Percentiles rank a stretch among this genome's conserved stretches.
These are phyloP conservation scores for Exserohilum rostratum DNA, from an alignment of 2,329 filamentous ascomycete species.

Conservation along the genomic window DNA sequence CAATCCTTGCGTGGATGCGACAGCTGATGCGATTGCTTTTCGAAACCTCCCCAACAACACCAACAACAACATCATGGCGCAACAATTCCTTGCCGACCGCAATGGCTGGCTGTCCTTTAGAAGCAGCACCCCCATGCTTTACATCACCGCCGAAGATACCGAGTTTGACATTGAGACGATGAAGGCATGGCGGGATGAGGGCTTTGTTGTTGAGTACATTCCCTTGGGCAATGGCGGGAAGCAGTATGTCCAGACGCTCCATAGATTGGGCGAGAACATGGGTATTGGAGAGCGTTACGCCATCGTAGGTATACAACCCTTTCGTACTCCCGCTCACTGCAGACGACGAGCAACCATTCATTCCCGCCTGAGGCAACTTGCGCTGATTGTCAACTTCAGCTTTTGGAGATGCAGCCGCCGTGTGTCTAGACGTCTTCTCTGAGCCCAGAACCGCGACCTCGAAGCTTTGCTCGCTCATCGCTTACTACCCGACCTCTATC, in stretches of 20 bases:
- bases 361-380: not conserved
- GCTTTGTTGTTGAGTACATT: conserved; percentile 64
- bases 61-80: conserved; percentile 33
- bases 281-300: conserved; percentile 66
- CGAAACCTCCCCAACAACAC: conserved; percentile 1
- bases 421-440: conserved; percentile 63
- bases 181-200: conserved; percentile 64
- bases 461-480: conserved; percentile 64
- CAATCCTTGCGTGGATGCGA: conserved; percentile 6
- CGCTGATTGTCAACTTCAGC: conserved; percentile 50
- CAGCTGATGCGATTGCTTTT: conserved; percentile 1
- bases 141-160: conserved; percentile 59
- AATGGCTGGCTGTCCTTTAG: conserved; percentile 50
- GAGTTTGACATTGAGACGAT: conserved; percentile 63
- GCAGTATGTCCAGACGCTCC: conserved; percentile 55
- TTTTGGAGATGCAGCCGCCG: conserved; percentile 66
- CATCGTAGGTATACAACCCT: conserved; percentile 60
- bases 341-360: not conserved
- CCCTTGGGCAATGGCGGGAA: conserved; percentile 58
- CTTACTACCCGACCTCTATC: conserved; percentile 67
- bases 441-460: conserved; percentile 58
- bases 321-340: conserved; percentile 9
- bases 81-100: conserved; percentile 44
- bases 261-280: conserved; percentile 60
- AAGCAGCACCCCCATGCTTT: conserved; percentile 53